These are phyloP conservation scores for Parafenestella ontariensis DNA, from an alignment of 2,329 filamentous ascomycete genomes.

Conservation along the genomic window DNA sequence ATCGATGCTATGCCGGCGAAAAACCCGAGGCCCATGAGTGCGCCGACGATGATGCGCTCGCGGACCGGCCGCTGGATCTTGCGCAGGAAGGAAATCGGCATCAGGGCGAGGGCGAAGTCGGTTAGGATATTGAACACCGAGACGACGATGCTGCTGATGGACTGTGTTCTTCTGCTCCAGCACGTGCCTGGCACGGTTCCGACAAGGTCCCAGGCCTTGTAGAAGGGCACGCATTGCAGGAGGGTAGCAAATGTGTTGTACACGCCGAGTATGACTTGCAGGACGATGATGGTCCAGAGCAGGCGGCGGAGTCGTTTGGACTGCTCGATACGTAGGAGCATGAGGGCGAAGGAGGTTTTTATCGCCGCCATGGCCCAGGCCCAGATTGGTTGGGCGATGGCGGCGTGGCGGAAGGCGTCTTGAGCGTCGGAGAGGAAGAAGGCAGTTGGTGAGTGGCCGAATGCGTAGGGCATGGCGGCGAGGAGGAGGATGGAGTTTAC, in stretches of 20 bases:
- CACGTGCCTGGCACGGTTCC: conserved; percentile 5
- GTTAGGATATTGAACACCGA: conserved; percentile 22
- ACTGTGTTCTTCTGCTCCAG: conserved; percentile 11
- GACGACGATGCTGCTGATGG: conserved; percentile 20
- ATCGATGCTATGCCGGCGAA: conserved; percentile 29
- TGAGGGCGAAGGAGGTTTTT: conserved; percentile 31
- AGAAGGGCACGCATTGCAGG: conserved; percentile 26
- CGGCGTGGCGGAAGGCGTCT: conserved; percentile 10
- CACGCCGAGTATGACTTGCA: conserved; percentile 26
- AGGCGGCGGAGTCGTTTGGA: conserved; percentile 18
- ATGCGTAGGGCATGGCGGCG: conserved; percentile 16
- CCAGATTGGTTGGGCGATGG: conserved; percentile 27
- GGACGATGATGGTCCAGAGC: conserved; percentile 27
- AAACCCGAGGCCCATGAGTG: conserved; percentile 27
- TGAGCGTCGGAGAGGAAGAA: conserved; percentile 19
- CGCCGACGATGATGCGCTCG: conserved; percentile 22
- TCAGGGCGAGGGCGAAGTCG: conserved; percentile 26
- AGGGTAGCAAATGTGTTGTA: conserved; percentile 24
- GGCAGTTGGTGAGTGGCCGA: conserved; percentile 2
- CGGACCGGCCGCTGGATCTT: conserved; percentile 18
- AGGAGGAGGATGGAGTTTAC: conserved; percentile 21
- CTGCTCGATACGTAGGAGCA: conserved; percentile 31
- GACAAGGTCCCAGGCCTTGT: conserved; percentile 24
- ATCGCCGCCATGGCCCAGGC: conserved; percentile 19
- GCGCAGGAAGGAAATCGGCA: conserved; percentile 26